Evolutionary conservation across 2,329 filamentous ascomycete genomes (phyloP).

Genomic region (Elsinoe ampelina): DNA sequence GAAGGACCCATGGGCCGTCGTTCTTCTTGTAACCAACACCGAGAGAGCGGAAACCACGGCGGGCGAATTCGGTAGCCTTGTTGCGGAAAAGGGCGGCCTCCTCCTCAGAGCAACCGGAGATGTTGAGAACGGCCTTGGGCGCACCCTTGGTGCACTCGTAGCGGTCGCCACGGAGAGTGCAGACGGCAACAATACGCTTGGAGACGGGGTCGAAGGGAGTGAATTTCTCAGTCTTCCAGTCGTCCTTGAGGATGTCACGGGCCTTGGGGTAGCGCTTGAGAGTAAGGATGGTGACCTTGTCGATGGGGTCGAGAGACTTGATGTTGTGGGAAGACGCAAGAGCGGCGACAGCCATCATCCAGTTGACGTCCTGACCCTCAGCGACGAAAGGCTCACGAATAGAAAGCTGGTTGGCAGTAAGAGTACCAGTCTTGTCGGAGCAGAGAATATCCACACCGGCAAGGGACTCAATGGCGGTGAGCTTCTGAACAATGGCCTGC

Average conservation of each 20-base stretch:
- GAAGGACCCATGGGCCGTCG: conserved; percentile 62
- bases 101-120: conserved; percentile 58
- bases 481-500: conserved; percentile 71
- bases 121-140: conserved; percentile 63
- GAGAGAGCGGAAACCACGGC: conserved; percentile 70
- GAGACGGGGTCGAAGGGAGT: conserved; percentile 70
- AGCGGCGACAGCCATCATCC: conserved; percentile 75
- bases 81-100: conserved; percentile 58
- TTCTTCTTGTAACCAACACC: conserved; percentile 73
- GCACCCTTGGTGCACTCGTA: conserved; percentile 71
- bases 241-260: conserved; percentile 63
- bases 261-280: conserved; percentile 69
- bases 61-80: conserved; percentile 66
- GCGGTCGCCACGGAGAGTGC: conserved; percentile 58
- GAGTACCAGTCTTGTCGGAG: conserved; percentile 73
- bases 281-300: conserved; percentile 69
- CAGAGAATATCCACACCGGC: conserved; percentile 70
- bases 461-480: conserved; percentile 68
- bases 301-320: conserved; percentile 68
- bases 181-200: conserved; percentile 66
- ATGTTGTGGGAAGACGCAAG: conserved; percentile 71
- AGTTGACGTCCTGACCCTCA: conserved; percentile 69
- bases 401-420: conserved; percentile 65
- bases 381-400: conserved; percentile 69
- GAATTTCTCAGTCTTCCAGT: conserved; percentile 71